These are phyloP conservation scores for Rhizopus arrhizus DNA, from an alignment of 371 early-diverging fungal genomes.

Conservation along the genomic window DNA sequence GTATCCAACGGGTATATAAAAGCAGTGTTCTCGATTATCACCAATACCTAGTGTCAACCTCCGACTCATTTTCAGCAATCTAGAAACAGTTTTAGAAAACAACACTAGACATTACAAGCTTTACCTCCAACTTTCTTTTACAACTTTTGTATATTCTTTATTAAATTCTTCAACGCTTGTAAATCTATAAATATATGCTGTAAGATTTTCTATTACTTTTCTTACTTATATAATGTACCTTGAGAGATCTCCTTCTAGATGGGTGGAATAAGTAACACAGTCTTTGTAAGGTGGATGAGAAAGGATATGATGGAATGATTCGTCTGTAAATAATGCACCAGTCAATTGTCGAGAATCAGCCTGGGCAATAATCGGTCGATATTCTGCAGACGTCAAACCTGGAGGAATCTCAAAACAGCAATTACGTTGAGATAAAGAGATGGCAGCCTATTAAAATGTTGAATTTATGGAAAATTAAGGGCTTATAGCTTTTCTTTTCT, in stretches of 20 bases:
- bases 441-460: conserved; percentile 62
- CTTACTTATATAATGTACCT: conserved; percentile 30
- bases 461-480: neutral
- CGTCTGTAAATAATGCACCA: conserved; percentile 64
- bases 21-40: conserved; percentile 88
- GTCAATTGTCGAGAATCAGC: conserved; percentile 71
- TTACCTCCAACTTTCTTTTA: conserved; percentile 72
- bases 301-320: conserved; percentile 81
- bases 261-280: conserved; percentile 77
- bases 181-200: conserved; percentile 46
- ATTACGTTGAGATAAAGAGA: conserved; percentile 82
- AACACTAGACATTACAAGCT: neutral
- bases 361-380: conserved; percentile 82
- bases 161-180: conserved; percentile 79
- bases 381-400: conserved; percentile 70
- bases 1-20: conserved; percentile 86
- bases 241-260: conserved; percentile 83
- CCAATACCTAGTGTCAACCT: conserved; percentile 88
- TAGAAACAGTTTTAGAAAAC: conserved; percentile 9
- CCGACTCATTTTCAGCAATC: conserved; percentile 74
- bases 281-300: conserved; percentile 96
- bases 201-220: neutral
- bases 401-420: conserved; percentile 82
- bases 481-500: too few species aligned
- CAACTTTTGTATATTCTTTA: conserved; percentile 74